phyloP scores from a whole-genome alignment of 805 yeast species.

The Saccharomycopsis sp. region DNA sequence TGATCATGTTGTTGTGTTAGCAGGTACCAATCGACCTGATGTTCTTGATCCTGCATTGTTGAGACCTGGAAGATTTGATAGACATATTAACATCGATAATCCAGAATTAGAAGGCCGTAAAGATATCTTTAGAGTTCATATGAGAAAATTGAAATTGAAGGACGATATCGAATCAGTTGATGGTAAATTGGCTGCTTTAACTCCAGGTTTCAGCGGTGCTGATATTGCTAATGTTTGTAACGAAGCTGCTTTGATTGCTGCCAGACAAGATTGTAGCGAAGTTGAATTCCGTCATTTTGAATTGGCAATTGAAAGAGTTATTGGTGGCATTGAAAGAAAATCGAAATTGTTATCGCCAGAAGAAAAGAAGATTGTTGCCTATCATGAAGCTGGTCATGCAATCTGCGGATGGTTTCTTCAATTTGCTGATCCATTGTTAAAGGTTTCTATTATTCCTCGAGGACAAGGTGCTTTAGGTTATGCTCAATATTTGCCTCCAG shows the following conservation, averaged over 20 bases:
- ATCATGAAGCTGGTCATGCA: conserved; percentile 97
- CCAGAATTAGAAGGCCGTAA: conserved; percentile 90
- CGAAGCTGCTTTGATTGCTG: conserved; percentile 92
- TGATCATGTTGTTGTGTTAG: conserved; percentile 88
- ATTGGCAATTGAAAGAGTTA: conserved; percentile 87
- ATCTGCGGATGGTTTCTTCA: conserved; percentile 89
- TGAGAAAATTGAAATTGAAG: conserved; percentile 49
- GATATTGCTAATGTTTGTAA: conserved; percentile 93
- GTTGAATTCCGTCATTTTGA: conserved; percentile 76
- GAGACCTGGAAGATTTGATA: conserved; percentile 93
- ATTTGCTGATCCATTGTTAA: conserved; percentile 83
- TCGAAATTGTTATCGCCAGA: conserved; percentile 70
- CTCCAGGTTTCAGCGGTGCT: conserved; percentile 96
- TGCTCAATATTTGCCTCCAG: conserved; percentile 91
- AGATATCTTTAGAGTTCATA: conserved; percentile 76
- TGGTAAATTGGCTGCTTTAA: conserved; percentile 82
- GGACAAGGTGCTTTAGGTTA: conserved; percentile 96
- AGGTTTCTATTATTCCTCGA: conserved; percentile 91
- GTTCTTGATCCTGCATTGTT: conserved; percentile 81
- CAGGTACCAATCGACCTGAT: conserved; percentile 93
- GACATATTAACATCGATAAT: conserved; percentile 78
- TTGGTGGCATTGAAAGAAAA: conserved; percentile 89
- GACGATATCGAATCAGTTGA: conserved; percentile 52
- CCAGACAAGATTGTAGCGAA: conserved; percentile 57
- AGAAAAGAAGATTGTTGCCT: conserved; percentile 81